Conservation (phyloP, 768 basidiomycete species). For the Hydnum rufescens region DNA sequence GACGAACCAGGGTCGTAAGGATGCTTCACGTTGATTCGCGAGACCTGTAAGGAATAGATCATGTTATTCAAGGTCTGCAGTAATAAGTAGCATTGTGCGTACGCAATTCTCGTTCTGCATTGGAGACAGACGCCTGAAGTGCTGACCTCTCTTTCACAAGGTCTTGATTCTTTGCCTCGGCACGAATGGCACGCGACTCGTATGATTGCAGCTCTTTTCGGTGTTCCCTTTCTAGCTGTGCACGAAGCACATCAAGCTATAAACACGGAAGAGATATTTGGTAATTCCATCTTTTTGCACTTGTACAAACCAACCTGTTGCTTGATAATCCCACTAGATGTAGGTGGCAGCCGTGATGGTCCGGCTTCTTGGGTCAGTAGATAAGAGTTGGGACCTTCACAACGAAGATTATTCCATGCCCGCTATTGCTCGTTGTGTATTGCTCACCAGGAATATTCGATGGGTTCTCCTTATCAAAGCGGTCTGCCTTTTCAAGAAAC, state of each 20-base stretch:
- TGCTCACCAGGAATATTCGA: conserved; percentile 25
- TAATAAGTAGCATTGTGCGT: background rate
- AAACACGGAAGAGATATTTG: background rate
- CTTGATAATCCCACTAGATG: background rate
- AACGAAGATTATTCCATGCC: background rate
- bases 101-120: background rate
- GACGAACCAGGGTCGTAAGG: conserved; percentile 1
- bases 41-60: background rate
- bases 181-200: background rate
- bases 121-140: background rate
- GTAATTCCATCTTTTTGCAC: no score
- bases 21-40: conserved; percentile 3
- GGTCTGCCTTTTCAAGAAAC: conserved; percentile 35
- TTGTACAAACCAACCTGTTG: conserved; percentile 1
- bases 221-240: background rate
- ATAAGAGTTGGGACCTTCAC: background rate
- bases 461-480: conserved; percentile 28
- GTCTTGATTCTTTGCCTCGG: background rate
- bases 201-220: background rate
- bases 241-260: background rate
- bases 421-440: background rate
- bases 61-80: background rate
- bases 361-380: background rate
- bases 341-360: background rate
- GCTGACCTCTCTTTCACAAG: background rate